Evolutionary conservation across 1,139 yeast species (phyloP), one percentile per base, ranked within the genome.

Genomic region (Candida buenavistaensis): DNA sequence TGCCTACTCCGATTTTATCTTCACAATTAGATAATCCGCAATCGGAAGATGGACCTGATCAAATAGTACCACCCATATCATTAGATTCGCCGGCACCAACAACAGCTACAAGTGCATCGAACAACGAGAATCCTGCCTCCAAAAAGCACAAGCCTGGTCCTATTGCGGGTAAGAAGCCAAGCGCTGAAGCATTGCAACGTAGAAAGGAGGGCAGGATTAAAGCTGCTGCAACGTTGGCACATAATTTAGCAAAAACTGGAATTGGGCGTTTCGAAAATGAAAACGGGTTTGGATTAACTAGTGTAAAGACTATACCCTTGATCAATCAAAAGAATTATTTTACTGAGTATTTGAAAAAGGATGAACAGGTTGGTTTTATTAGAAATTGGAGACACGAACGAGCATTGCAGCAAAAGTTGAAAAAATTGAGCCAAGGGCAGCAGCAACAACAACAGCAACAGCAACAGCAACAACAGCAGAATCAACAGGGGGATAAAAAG

Each of bases 311-410:
- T 5, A 73, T 86, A 13, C 78, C 81, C 17, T 72, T 89, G 36
- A 84, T 92, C 61, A 94, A 92, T 58, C 98, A 92, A 54, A 92
- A 92, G 59, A 94, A 92, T 66, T 90, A 88, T 64, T 90, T 80
- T 53, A 87, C 97, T 0, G 97, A 90, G 52, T 92, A 92, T 58
- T 69, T 92, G 54, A 87, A 89, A 55, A 82, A 82, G 47, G 98
- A 94, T 57, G 97, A 90, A 44, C 95, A 84, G 53, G 69, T 78
- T 13, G 68, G 75, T 40, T 75, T 79, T 37, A 57, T 79, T 29
- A 62, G 86, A 36, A 80, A 78, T 45, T 68, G 83, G 65, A 69
- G 79, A 44, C 55, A 59, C n/a, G 76, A 71, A 45, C 57, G 66
- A 50, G 48, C 58, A 43, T 48, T 64, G 46, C 64, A 50, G 47